Evolutionary conservation across 192 early-diverging fungal species (phyloP).

Genomic region (Backusella westeae): DNA sequence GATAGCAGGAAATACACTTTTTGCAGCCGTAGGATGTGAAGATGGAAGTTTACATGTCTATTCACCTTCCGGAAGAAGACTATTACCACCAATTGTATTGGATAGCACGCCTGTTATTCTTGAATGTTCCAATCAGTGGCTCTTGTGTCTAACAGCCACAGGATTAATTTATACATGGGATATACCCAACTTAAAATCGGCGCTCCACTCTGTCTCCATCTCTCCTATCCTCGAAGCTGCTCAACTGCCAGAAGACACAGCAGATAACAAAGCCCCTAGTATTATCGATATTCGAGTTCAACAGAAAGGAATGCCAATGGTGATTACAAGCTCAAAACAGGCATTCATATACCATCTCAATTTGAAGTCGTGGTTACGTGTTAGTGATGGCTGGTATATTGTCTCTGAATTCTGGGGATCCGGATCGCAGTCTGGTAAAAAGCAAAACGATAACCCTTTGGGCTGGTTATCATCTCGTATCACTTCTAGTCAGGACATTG

Average conservation of each 20-base stretch:
- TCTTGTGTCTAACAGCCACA: slow-evolving; percentile 62
- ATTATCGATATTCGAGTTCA: slow-evolving; percentile 57
- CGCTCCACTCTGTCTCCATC: slow-evolving; percentile 57
- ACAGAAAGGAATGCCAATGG: slow-evolving; percentile 58
- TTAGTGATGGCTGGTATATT: slow-evolving; percentile 58
- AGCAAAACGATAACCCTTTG: slow-evolving; percentile 21
- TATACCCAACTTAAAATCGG: slow-evolving; percentile 46
- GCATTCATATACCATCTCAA: slow-evolving; percentile 62
- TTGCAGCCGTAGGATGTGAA: slow-evolving; percentile 60
- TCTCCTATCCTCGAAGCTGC: slow-evolving; percentile 61
- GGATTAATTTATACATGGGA: slow-evolving; percentile 74
- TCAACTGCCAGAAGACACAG: slow-evolving; percentile 27
- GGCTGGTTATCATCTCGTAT: slow-evolving; percentile 28
- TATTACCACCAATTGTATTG: slow-evolving; percentile 65
- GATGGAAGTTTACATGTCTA: slow-evolving; percentile 67
- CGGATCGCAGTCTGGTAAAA: slow-evolving; percentile 10
- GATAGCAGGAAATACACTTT: slow-evolving; percentile 56
- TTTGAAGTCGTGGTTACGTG: slow-evolving; percentile 68
- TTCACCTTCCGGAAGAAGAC: slow-evolving; percentile 65
- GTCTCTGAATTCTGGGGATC: slow-evolving; percentile 46
- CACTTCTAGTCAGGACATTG: neutral
- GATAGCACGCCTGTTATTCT: slow-evolving; percentile 63
- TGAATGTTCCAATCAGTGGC: slow-evolving; percentile 50
- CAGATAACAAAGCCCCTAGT: slow-evolving; percentile 28
- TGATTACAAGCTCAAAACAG: slow-evolving; percentile 61